Conservation (phyloP, 2,329 filamentous ascomycete species). For the Fusarium anguioides region DNA sequence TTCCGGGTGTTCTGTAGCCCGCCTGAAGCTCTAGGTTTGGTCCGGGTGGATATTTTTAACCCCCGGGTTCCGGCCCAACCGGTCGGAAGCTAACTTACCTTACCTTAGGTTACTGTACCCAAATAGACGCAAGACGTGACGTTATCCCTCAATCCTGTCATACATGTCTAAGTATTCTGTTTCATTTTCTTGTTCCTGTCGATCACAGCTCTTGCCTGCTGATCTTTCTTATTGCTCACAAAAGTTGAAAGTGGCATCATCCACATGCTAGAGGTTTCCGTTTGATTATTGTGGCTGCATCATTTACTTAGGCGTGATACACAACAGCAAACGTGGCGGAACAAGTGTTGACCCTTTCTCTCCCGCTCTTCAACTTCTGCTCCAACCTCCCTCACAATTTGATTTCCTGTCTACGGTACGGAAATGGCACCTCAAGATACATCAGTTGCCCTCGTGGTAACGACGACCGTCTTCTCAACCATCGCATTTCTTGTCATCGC, state of each 20-base stretch:
- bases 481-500: constrained; percentile 52
- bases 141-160: neutral
- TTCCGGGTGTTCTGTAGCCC: too few species aligned
- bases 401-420: neutral
- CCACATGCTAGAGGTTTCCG: neutral
- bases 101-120: too few species aligned
- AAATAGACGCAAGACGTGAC: too few species aligned
- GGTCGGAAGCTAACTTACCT: constrained; percentile 4
- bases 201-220: neutral
- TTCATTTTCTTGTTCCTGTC: constrained; percentile 2
- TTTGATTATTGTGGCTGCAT: constrained; percentile 7
- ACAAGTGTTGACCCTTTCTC: constrained; percentile 16
- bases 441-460: constrained; percentile 49
- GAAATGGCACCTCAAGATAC: constrained; percentile 28
- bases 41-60: neutral
- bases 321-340: constrained; percentile 13
- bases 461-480: constrained; percentile 56
- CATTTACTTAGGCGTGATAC: constrained; percentile 5
- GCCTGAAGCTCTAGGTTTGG: too few species aligned
- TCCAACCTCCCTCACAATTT: neutral
- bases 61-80: neutral
- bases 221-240: neutral
- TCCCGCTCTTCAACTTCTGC: neutral
- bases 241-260: neutral
- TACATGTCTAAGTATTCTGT: neutral